Evolutionary conservation across 306 rosid genomes (phyloP).

Genomic region (Nissolia schottii): DNA sequence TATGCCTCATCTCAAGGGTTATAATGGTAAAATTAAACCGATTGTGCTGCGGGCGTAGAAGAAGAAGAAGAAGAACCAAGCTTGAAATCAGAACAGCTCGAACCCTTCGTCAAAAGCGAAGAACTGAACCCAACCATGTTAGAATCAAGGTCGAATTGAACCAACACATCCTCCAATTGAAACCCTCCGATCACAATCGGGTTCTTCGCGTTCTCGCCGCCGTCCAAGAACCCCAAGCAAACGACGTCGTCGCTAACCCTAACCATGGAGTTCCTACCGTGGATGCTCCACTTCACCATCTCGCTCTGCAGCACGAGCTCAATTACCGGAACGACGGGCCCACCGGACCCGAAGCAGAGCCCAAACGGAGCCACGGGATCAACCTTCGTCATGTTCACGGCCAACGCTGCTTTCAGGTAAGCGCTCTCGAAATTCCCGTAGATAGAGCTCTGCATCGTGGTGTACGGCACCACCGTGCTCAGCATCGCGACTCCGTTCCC

Average conservation of each 20-base stretch:
- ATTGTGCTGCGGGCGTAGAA: constrained; percentile 2
- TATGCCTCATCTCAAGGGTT: background rate
- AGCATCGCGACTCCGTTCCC: constrained; percentile 33
- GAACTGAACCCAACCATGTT: constrained; percentile 68
- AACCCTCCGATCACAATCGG: constrained; percentile 63
- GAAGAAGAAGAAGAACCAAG: too few relatives aligned
- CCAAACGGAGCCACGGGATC: constrained; percentile 50
- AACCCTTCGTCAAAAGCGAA: constrained; percentile 33
- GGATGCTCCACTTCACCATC: constrained; percentile 68
- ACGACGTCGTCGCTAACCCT: constrained; percentile 36
- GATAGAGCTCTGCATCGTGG: constrained; percentile 51
- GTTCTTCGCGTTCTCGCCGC: constrained; percentile 44
- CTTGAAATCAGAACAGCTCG: constrained; percentile 43
- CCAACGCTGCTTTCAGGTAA: constrained; percentile 43
- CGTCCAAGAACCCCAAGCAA: constrained; percentile 73
- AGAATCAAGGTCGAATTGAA: constrained; percentile 60
- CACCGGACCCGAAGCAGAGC: constrained; percentile 44
- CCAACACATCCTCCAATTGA: constrained; percentile 60
- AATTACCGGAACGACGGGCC: constrained; percentile 45
- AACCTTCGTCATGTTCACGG: constrained; percentile 49
- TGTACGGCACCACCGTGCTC: constrained; percentile 65
- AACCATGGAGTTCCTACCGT: constrained; percentile 72
- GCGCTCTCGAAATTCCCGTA: constrained; percentile 36
- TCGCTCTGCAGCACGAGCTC: constrained; percentile 74
- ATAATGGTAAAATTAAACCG: background rate